Evolutionary conservation across 345 rosid species (phyloP).

Genomic region (Brassica juncea): DNA sequence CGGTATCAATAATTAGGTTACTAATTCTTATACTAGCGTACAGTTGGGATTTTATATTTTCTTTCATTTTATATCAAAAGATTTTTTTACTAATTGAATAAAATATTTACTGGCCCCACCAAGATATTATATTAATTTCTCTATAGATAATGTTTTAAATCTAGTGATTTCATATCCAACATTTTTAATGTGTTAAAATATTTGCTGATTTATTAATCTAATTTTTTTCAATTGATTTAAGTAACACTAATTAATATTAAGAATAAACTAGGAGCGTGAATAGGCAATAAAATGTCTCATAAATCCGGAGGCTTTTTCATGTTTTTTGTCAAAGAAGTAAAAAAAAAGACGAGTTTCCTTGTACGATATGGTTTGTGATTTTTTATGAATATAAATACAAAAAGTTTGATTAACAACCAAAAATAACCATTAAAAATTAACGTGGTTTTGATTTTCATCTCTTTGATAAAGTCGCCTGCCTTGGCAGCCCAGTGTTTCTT

Average conservation of each 20-base stretch:
- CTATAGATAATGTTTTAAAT: constrained; percentile 13
- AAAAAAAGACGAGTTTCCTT: constrained; percentile 30
- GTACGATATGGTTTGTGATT: constrained; percentile 35
- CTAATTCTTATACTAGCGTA: background rate
- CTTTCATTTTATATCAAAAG: background rate
- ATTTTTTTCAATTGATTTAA: background rate
- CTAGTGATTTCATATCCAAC: constrained; percentile 8
- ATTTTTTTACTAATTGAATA: background rate
- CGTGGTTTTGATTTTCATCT: constrained; percentile 16
- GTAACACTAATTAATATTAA: background rate
- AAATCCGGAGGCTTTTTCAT: background rate
- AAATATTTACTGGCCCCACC: constrained; percentile 3
- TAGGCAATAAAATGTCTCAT: background rate
- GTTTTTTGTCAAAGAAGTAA: background rate
- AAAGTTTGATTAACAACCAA: constrained; percentile 44
- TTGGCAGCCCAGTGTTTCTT: constrained; percentile 17
- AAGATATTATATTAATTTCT: constrained; percentile 6
- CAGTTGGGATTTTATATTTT: background rate
- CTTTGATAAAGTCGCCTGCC: constrained; percentile 37
- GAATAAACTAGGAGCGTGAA: background rate
- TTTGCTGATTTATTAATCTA: background rate
- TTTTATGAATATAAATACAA: constrained; percentile 30
- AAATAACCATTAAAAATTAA: constrained; percentile 16
- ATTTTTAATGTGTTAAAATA: background rate
- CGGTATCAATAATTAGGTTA: background rate